A percentile compares a stretch with the other conserved stretches of the same genome.
phyloP scores from a whole-genome alignment of 129 eudicot species.

The Helianthus tuberosus region DNA sequence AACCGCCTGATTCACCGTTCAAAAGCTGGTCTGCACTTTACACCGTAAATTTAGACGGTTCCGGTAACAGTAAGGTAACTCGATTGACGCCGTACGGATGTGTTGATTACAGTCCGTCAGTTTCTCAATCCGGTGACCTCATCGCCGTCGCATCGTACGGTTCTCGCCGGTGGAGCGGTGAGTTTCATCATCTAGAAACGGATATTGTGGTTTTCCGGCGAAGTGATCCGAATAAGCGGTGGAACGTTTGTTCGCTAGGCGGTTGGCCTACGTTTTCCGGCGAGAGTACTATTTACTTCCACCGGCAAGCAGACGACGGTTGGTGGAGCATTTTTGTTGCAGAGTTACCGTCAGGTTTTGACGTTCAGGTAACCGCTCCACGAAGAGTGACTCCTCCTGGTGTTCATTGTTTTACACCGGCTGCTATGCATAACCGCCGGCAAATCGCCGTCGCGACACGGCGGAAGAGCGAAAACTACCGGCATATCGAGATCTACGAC shows the following conservation, averaged over 20 bases:
- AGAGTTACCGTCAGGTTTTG: constrained; percentile 35
- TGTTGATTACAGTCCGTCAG: constrained; percentile 74
- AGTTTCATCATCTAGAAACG: constrained; percentile 62
- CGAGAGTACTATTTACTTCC: constrained; percentile 64
- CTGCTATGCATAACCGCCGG: constrained; percentile 41
- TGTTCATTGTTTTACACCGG: constrained; percentile 79
- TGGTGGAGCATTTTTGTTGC: constrained; percentile 83
- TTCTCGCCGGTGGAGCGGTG: constrained; percentile 66
- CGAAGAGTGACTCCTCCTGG: constrained; percentile 80
- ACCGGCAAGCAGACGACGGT: constrained; percentile 78
- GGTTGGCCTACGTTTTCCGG: constrained; percentile 93
- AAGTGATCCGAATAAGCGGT: constrained; percentile 49
- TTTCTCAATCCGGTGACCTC: constrained; percentile 58
- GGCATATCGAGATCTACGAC: constrained; percentile 82
- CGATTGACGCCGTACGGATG: constrained; percentile 60
- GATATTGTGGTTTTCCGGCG: constrained; percentile 56
- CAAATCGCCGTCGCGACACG: constrained; percentile 72
- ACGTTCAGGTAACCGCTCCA: constrained; percentile 29
- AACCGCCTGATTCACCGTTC: constrained; percentile 42
- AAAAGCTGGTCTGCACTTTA: constrained; percentile 82
- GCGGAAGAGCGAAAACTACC: constrained; percentile 42
- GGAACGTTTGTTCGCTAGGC: constrained; percentile 47
- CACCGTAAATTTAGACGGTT: constrained; percentile 28
- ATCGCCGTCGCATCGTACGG: constrained; percentile 78
- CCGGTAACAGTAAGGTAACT: neutral